Conservation (phyloP, 163 green algal species). For the Prototheca stagnorum region DNA sequence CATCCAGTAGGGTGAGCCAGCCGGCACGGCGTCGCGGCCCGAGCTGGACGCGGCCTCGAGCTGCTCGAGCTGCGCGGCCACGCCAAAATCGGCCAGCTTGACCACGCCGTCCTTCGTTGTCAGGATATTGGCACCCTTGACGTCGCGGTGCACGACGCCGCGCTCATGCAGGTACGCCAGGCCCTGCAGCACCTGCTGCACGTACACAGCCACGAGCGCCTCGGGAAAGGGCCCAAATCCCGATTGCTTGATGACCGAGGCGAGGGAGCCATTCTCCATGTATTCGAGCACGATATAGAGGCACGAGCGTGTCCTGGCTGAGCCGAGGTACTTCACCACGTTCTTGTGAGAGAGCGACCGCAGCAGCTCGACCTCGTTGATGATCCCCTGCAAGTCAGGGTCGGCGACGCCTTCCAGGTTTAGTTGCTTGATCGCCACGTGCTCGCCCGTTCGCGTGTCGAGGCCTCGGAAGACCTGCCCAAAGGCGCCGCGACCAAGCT, state of each 20-base stretch:
- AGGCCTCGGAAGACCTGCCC: slow-evolving; percentile 57
- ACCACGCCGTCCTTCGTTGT: slow-evolving; percentile 78
- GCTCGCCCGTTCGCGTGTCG: slow-evolving; percentile 60
- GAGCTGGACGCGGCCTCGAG: neutral
- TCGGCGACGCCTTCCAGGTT: slow-evolving; percentile 12
- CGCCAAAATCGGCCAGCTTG: slow-evolving; percentile 89
- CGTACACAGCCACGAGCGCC: slow-evolving; percentile 66
- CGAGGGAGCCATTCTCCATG: slow-evolving; percentile 75
- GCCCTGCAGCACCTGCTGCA: slow-evolving; percentile 61
- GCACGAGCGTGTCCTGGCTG: slow-evolving; percentile 72
- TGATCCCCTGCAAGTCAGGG: slow-evolving; percentile 48
- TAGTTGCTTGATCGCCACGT: slow-evolving; percentile 94
- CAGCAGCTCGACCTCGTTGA: slow-evolving; percentile 82
- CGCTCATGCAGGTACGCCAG: slow-evolving; percentile 76
- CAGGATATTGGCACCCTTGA: slow-evolving; percentile 91
- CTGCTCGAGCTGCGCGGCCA: slow-evolving; percentile 53
- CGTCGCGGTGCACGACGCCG: slow-evolving; percentile 78
- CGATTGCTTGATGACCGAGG: slow-evolving; percentile 57
- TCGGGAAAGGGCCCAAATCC: slow-evolving; percentile 72
- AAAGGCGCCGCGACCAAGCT: slow-evolving; percentile 80
- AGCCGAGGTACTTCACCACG: slow-evolving; percentile 92
- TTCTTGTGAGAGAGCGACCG: slow-evolving; percentile 86
- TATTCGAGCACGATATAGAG: slow-evolving; percentile 96
- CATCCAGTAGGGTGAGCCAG: slow-evolving; percentile 91
- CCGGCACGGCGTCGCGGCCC: slow-evolving; percentile 3